Percentiles rank a stretch among this genome's conserved stretches.
These are phyloP conservation scores for Fragaria ananassa DNA, from an alignment of 306 rosid genomes.

Conservation along the genomic window DNA sequence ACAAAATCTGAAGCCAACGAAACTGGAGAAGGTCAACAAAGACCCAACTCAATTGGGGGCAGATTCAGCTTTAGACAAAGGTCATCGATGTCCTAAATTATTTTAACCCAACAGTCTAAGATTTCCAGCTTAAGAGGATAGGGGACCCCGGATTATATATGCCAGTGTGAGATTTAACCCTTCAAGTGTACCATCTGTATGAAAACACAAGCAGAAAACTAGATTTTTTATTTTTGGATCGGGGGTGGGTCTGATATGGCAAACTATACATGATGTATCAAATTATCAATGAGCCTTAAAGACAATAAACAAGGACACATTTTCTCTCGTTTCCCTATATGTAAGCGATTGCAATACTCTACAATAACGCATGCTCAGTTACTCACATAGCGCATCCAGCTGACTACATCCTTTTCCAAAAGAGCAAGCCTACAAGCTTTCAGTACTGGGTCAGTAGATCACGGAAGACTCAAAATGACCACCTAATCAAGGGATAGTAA, in stretches of 20 bases:
- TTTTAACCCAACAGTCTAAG: conserved; percentile 3
- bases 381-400: not conserved
- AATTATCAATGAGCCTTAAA: conserved; percentile 3
- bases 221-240: not conserved
- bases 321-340: not conserved
- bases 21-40: conserved; percentile 34
- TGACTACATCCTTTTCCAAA: not conserved
- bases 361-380: not conserved
- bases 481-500: not conserved
- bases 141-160: conserved; percentile 14
- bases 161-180: conserved; percentile 16
- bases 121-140: not conserved
- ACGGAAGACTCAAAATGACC: not conserved
- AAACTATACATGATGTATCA: not conserved
- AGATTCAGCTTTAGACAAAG: conserved; percentile 46
- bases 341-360: not conserved
- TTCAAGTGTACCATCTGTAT: conserved; percentile 6
- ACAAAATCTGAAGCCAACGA: conserved; percentile 50
- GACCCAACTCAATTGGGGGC: conserved; percentile 24
- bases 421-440: not conserved
- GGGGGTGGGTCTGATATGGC: not conserved
- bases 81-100: conserved; percentile 45
- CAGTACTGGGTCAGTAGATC: not conserved
- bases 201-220: not conserved
- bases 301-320: not conserved